Conservation (phyloP, 1,284 basidiomycete genomes). For the Pyrrhoderma noxium region DNA sequence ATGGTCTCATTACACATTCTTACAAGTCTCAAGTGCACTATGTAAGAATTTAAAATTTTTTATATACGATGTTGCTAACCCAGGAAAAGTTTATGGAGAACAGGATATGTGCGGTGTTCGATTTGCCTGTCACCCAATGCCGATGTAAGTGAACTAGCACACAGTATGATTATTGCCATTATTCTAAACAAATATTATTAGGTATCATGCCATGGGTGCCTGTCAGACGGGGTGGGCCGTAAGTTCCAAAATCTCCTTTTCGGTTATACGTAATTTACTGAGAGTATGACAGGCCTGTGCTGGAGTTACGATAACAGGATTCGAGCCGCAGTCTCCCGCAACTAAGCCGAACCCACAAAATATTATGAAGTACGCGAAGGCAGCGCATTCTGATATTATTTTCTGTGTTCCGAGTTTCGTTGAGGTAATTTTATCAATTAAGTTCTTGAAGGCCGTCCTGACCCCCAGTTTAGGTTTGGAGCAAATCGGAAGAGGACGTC, state of each 20-base stretch:
- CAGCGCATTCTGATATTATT: conserved; percentile 20
- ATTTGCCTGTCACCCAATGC: conserved; percentile 20
- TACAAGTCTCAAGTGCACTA: conserved; percentile 18
- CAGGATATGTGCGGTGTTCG: conserved; percentile 19
- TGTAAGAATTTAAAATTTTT: conserved; percentile 13
- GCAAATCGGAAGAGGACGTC: not conserved
- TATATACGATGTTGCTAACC: not conserved
- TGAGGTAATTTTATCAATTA: conserved; percentile 22
- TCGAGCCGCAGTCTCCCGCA: conserved; percentile 22
- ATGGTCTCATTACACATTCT: conserved; percentile 19
- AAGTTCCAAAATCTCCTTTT: not conserved
- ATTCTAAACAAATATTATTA: not conserved
- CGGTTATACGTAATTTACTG: no score
- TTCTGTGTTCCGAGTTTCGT: conserved; percentile 26
- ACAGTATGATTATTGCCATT: not conserved
- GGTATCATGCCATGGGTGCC: conserved; percentile 23
- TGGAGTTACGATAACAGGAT: conserved; percentile 24
- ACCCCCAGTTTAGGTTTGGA: conserved; percentile 3
- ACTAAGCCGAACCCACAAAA: conserved; percentile 24
- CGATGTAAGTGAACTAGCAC: conserved; percentile 3
- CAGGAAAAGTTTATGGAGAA: conserved; percentile 21
- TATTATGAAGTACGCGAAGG: conserved; percentile 21
- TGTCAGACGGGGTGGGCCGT: conserved; percentile 19
- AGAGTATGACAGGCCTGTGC: conserved; percentile 20
- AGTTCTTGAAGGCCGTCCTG: not conserved